Evolutionary conservation across 1,284 basidiomycete genomes (phyloP), one percentile per base, ranked within the genome.

Genomic region (Moesziomyces aphidis): DNA sequence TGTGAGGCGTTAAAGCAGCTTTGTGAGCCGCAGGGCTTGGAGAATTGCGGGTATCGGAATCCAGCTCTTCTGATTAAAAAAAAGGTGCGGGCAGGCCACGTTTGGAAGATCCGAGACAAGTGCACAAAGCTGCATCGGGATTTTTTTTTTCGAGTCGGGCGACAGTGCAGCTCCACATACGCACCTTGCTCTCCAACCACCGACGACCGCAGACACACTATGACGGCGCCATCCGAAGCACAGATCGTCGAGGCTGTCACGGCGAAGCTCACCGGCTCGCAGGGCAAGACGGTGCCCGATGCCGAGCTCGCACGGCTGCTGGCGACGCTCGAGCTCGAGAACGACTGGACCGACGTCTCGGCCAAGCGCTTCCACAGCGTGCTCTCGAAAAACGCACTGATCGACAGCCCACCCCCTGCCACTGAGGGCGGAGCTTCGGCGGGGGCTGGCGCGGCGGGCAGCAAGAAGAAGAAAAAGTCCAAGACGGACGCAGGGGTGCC

Each of bases 271-370:
- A 51, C 31, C 22, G 48, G 17, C 42, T 24, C 13, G 48, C 23
- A 26, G 11, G 22, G 13, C 26, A 45, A 50, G 43, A 8, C 42
- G 2, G 22, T 57, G 3, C 9, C n/a, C n/a, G 55, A 61, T 3
- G 10, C 47, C 5, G 73, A 71, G 24, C 52, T 77, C 4, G 26
- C 56, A 4, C 72, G 77, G 8, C 61, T 80, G 9, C 60, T 76
- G 1, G 53, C 69, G 7, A 63, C 62, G 8, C 54, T 78, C 13
- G 74, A 71, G 17, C 59, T 61, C n/a, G 72, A 78, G 24, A 76
- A 80, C 48, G 63, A 72, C 39, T 80, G 78, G 78, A 13, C 23
- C 34, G 34, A 55, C 17, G 51, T 79, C 15, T 70, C 77, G 15
- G 51, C 67, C 24, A 77, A 74, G 22, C 54, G 61, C n/a, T 69